phyloP scores from a whole-genome alignment of 805 yeast species.

The Metschnikowia henanensis region DNA sequence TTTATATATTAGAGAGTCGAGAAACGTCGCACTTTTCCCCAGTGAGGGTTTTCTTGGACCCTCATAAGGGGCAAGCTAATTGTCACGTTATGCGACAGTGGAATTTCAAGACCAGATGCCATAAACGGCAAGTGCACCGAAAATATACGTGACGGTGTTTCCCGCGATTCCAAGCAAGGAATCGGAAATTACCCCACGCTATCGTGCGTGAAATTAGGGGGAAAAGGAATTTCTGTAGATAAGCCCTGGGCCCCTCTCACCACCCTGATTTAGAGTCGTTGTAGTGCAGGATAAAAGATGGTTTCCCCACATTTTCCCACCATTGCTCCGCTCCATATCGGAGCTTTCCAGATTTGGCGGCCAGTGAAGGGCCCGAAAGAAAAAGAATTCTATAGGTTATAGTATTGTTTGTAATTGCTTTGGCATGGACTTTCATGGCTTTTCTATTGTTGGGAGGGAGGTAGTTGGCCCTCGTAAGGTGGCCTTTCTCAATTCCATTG shows the following conservation, averaged over 20 bases:
- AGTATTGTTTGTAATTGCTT: too few species aligned
- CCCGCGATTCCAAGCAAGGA: background rate
- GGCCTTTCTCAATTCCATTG: too few species aligned
- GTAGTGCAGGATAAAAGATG: conserved; percentile 7
- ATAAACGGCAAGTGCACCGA: too few species aligned
- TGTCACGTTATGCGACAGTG: too few species aligned
- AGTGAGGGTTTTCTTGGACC: background rate
- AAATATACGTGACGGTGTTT: background rate
- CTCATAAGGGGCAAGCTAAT: background rate
- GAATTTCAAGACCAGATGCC: too few species aligned
- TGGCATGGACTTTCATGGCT: too few species aligned
- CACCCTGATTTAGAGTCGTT: background rate
- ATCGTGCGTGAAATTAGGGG: background rate
- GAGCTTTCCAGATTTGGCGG: background rate
- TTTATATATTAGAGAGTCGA: too few species aligned
- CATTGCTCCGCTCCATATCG: conserved; percentile 2
- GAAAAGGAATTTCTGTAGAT: background rate
- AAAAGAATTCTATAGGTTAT: too few species aligned
- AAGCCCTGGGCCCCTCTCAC: background rate
- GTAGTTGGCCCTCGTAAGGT: too few species aligned
- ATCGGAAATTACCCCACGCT: background rate
- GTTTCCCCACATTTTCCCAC: conserved; percentile 12
- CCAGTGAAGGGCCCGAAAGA: too few species aligned
- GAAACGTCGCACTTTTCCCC: background rate
- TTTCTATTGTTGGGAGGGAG: too few species aligned